phyloP scores from a whole-genome alignment of 305 asterid species.

The Fraxinus latifolia region DNA sequence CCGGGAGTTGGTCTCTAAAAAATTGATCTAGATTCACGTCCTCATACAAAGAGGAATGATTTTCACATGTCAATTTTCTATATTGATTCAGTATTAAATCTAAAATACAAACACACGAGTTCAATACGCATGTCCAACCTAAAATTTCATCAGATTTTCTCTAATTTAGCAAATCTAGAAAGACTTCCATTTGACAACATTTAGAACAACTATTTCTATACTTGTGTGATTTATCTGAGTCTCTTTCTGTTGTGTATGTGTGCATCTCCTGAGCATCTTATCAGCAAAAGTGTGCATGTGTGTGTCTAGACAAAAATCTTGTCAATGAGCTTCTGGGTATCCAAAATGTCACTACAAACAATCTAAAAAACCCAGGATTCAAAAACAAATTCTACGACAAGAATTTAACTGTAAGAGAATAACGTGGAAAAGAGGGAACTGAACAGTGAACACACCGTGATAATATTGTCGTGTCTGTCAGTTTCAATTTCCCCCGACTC shows the following conservation, averaged over 20 bases:
- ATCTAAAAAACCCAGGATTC: not conserved
- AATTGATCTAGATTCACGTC: not conserved
- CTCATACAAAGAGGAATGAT: not conserved
- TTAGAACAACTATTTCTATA: not conserved
- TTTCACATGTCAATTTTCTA: not conserved
- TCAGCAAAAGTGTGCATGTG: not conserved
- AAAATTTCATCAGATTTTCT: not conserved
- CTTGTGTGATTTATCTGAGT: not conserved
- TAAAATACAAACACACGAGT: not conserved
- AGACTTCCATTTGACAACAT: not conserved
- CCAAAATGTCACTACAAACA: slow-evolving; percentile 12
- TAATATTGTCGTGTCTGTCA: slow-evolving; percentile 28
- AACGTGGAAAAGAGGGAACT: slow-evolving; percentile 22
- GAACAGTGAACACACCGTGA: slow-evolving; percentile 78
- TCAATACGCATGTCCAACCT: not conserved
- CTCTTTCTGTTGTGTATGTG: not conserved
- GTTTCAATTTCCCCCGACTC: slow-evolving; percentile 46
- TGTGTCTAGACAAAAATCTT: not conserved
- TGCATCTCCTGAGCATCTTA: not conserved
- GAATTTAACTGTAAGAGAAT: not conserved
- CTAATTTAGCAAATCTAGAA: not conserved
- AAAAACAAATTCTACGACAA: slow-evolving; percentile 15
- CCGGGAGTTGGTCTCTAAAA: not conserved
- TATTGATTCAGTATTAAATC: not conserved
- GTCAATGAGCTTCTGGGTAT: not conserved